Percentiles rank a stretch among this genome's conserved stretches.
phyloP scores from a whole-genome alignment of 139 green algal species.

The Coelastrella sp. region DNA sequence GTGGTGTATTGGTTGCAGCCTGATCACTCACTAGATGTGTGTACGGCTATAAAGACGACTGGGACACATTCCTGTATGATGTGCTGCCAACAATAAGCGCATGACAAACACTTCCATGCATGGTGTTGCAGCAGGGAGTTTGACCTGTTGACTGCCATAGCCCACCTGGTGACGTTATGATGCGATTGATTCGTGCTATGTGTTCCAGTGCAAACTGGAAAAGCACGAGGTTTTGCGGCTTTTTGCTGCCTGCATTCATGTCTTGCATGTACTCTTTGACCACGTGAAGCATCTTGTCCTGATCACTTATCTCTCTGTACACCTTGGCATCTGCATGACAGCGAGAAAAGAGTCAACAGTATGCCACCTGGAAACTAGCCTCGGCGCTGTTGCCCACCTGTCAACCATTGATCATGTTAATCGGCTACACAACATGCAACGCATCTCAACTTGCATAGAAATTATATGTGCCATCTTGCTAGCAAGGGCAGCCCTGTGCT shows the following conservation, averaged over 20 bases:
- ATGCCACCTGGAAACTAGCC: neutral
- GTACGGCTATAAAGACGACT: neutral
- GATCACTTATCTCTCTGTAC: slow-evolving; percentile 35
- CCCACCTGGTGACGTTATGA: slow-evolving; percentile 74
- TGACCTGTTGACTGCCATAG: neutral
- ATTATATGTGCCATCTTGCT: neutral
- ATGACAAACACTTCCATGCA: neutral
- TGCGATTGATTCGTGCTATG: slow-evolving; percentile 70
- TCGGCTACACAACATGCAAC: neutral
- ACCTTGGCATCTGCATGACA: slow-evolving; percentile 22
- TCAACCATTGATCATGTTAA: neutral
- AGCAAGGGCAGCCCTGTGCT: neutral
- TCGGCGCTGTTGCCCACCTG: neutral
- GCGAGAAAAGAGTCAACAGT: neutral
- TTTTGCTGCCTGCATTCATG: slow-evolving; percentile 80
- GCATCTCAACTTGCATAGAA: neutral
- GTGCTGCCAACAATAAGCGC: too few relatives aligned
- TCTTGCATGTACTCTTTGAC: slow-evolving; percentile 76
- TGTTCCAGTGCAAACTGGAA: slow-evolving; percentile 86
- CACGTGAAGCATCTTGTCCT: slow-evolving; percentile 56
- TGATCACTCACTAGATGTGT: too few relatives aligned
- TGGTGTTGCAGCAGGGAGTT: neutral
- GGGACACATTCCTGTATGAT: neutral
- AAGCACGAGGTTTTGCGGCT: slow-evolving; percentile 81
- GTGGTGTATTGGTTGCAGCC: too few relatives aligned